A percentile compares a stretch with the other conserved stretches of the same genome.
Conservation (phyloP, 2,329 filamentous ascomycete species). For the Epichloe bromicola region DNA sequence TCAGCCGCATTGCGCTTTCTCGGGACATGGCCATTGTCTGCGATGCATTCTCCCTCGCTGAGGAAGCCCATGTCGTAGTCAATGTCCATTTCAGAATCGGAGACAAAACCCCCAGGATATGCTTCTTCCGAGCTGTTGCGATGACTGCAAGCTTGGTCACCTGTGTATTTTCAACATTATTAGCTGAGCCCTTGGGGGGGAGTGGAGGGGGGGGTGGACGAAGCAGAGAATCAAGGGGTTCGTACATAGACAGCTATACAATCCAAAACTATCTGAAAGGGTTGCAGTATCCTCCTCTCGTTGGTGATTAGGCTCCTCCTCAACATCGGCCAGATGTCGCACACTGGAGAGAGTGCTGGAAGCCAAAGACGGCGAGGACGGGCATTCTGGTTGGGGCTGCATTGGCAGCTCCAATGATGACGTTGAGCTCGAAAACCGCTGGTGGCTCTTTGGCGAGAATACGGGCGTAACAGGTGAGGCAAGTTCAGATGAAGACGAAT, state of each 20-base stretch:
- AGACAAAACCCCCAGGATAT: constrained; percentile 23
- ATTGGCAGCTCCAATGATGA: constrained; percentile 59
- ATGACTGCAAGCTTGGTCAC: constrained; percentile 49
- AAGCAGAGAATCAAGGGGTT: not conserved
- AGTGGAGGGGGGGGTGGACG: no score
- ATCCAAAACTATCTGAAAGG: constrained; percentile 23
- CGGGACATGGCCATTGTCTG: constrained; percentile 26
- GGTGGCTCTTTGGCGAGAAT: constrained; percentile 51
- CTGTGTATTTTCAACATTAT: constrained; percentile 24
- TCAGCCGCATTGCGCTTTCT: constrained; percentile 48
- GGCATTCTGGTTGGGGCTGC: constrained; percentile 12
- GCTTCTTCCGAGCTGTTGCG: constrained; percentile 30
- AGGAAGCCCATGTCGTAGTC: constrained; percentile 57
- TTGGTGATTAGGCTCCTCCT: constrained; percentile 70
- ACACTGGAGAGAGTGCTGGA: constrained; percentile 42
- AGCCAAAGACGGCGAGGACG: constrained; percentile 14
- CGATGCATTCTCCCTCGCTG: constrained; percentile 46
- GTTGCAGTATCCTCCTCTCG: constrained; percentile 40
- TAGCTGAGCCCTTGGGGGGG: constrained; percentile 6
- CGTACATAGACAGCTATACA: constrained; percentile 66
- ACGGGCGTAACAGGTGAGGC: constrained; percentile 60
- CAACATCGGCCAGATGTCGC: constrained; percentile 62
- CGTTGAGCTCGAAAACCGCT: constrained; percentile 57
- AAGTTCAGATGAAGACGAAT: constrained; percentile 51
- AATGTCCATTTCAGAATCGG: constrained; percentile 37